phyloP scores from a whole-genome alignment of 164 flowering plant species.

The Umbilicus rupestris region DNA sequence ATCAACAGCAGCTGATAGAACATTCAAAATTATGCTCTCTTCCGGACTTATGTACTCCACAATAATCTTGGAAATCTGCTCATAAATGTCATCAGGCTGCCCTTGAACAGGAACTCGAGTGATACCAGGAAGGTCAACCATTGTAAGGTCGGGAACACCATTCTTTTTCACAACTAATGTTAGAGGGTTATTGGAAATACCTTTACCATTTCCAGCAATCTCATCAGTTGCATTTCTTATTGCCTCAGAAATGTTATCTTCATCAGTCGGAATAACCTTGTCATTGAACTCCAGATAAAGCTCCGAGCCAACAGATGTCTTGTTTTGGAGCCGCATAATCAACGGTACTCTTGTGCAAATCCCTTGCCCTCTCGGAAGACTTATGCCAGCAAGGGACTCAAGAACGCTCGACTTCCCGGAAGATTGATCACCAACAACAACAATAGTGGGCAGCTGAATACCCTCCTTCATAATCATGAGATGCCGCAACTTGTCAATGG shows the following conservation, averaged over 20 bases:
- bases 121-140: conserved; percentile 39
- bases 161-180: conserved; percentile 28
- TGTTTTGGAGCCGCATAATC: conserved; percentile 15
- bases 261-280: conserved; percentile 17
- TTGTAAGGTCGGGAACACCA: conserved; percentile 30
- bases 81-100: conserved; percentile 40
- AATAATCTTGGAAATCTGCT: conserved; percentile 29
- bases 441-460: conserved; percentile 26
- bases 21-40: conserved; percentile 40
- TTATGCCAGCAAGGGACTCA: conserved; percentile 27
- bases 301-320: conserved; percentile 12
- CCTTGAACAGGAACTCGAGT: conserved; percentile 43
- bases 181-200: conserved; percentile 26
- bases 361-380: conserved; percentile 25
- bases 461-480: conserved; percentile 22
- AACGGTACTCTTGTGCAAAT: conserved; percentile 31
- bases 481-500: conserved; percentile 18
- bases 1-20: conserved; percentile 35
- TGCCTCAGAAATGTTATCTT: conserved; percentile 16
- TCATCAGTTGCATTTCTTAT: conserved; percentile 24
- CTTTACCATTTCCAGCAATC: conserved; percentile 31
- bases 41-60: conserved; percentile 34
- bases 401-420: conserved; percentile 27
- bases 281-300: conserved; percentile 21
- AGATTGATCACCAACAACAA: conserved; percentile 20